phyloP scores from a whole-genome alignment of 192 early-diverging fungal genomes.

The Blastocladiella britannica region DNA sequence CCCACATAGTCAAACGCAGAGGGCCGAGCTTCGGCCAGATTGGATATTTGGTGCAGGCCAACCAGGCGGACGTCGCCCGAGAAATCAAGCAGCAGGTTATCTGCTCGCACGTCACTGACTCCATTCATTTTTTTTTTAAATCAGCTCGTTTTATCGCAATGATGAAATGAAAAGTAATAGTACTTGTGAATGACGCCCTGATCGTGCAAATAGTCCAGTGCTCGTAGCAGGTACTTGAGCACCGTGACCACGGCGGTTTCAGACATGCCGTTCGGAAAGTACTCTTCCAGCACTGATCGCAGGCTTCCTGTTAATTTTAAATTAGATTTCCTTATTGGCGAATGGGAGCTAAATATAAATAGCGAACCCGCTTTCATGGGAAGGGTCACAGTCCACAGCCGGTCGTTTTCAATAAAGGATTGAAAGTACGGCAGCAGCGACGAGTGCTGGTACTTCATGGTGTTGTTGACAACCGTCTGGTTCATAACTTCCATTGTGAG shows the following conservation, averaged over 20 bases:
- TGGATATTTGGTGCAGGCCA: conserved; percentile 26
- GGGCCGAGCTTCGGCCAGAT: conserved; percentile 4
- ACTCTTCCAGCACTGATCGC: conserved; percentile 20
- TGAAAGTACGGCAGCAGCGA: conserved; percentile 30
- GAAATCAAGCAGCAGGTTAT: conserved; percentile 28
- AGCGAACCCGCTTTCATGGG: conserved; percentile 19
- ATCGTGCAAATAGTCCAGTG: conserved; percentile 29
- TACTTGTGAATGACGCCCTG: conserved; percentile 40
- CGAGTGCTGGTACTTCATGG: conserved; percentile 18
- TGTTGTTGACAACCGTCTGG: conserved; percentile 24
- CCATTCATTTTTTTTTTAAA: conserved; percentile 5
- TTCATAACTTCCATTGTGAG: no score
- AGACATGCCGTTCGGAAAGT: conserved; percentile 24
- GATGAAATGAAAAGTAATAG: no score
- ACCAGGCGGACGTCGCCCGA: conserved; percentile 28
- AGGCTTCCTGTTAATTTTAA: conserved; percentile 15
- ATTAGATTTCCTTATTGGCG: conserved; percentile 3
- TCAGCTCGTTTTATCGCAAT: background rate
- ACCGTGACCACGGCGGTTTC: conserved; percentile 29
- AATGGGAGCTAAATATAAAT: no score
- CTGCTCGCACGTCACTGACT: conserved; percentile 28
- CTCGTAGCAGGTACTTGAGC: conserved; percentile 26
- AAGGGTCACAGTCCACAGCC: conserved; percentile 34
- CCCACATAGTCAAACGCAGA: background rate
- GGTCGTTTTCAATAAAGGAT: conserved; percentile 29